These are phyloP conservation scores for Fraxinus pennsylvanica DNA, from an alignment of 257 asterid genomes.

Conservation along the genomic window DNA sequence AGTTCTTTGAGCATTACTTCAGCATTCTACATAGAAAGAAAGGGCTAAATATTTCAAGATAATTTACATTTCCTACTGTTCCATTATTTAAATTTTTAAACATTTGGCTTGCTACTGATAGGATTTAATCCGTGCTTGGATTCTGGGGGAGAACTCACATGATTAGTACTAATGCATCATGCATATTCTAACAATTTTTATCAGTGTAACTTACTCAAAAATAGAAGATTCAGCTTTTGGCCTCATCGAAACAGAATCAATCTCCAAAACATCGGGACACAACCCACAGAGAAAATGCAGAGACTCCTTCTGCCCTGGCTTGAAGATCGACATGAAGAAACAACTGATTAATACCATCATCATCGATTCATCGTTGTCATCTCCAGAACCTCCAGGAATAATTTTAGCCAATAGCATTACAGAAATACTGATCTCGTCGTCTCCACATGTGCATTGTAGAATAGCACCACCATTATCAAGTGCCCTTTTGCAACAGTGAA, in stretches of 20 bases:
- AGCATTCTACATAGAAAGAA: not conserved
- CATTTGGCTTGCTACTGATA: not conserved
- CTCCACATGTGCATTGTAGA: constrained; percentile 53
- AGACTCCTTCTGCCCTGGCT: constrained; percentile 66
- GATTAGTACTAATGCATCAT: not conserved
- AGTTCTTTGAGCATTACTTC: not conserved
- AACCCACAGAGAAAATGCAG: constrained; percentile 94
- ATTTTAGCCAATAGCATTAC: constrained; percentile 74
- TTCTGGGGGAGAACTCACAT: too few species aligned
- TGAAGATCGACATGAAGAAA: constrained; percentile 81
- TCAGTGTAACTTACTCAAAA: constrained; percentile 67
- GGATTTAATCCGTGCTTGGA: not conserved
- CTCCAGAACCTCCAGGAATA: constrained; percentile 62
- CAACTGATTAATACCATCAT: constrained; percentile 61
- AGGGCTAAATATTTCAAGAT: not conserved
- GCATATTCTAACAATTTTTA: not conserved
- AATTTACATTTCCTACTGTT: not conserved
- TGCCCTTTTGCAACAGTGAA: constrained; percentile 78
- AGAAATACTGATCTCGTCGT: constrained; percentile 76
- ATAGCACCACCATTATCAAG: constrained; percentile 77
- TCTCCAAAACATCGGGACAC: constrained; percentile 93
- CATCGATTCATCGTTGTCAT: constrained; percentile 27
- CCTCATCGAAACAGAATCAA: constrained; percentile 78
- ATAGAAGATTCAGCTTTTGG: constrained; percentile 57
- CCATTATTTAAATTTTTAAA: not conserved